Evolutionary conservation across 2,329 filamentous ascomycete genomes (phyloP), one percentile per base, ranked within the genome.

Genomic region (Penicillium aurantiogriseum): DNA sequence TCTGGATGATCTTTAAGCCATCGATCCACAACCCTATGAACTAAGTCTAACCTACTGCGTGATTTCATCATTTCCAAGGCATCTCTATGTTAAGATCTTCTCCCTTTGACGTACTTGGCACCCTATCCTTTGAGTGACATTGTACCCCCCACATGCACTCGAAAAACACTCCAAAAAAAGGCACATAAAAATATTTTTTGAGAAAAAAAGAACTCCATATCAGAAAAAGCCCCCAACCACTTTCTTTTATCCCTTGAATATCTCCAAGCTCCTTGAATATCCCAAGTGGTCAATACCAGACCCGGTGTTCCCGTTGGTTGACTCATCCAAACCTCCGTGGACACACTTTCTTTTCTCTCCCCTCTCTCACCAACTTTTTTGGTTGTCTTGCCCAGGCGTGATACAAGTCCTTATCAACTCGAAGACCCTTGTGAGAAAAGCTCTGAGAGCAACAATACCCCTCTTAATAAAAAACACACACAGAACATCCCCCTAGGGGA

Each of bases 401-500:
- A 21, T 8, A 25, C 39, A 51, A 36, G 27, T 21, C 2, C 19
- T 35, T n/a, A 44, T 29, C 36, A n/a, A 33, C 50, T 52, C 21
- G 11, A 11, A 27, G 25, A 23, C 4, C 5, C 10, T 19, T 19
- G 21, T 23, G 19, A 23, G 15, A 27, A 58, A 62, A 35, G 15
- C 33, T 61, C 60, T 62, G 19, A 36, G 36, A 53, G 42, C 25
- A 45, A 19, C 33, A 8, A 31, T 19, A 52, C 35, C n/a, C 10
- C 39, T 46, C 33, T 49, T 31, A 51, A 46, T 53, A 31, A 40
- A 43, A 39, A 8, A 36, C 11, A 38, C 23, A 31, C 13, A 29
- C 3, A 43, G 15, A 31, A 29, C 4, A 43, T 63, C 56, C 60
- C 63, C 58, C 57, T 38, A 49, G 63, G 69, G 69, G 66, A 74